A percentile compares a stretch with the other conserved stretches of the same genome.
Conservation (phyloP, 2,329 filamentous ascomycete species). For the Rugonectria rugulosa region DNA sequence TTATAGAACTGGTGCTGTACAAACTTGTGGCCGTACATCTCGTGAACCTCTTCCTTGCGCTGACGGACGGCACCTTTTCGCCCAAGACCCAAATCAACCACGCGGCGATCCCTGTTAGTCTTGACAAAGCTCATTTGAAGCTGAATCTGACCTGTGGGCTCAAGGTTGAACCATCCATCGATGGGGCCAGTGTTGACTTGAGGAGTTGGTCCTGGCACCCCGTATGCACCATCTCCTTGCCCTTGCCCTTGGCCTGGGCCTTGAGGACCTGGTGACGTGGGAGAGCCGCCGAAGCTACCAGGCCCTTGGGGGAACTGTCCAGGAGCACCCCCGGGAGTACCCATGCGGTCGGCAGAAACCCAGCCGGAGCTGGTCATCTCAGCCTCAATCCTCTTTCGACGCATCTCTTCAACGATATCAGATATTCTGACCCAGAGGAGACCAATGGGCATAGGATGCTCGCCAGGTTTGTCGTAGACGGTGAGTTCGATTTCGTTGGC, state of each 20-base stretch:
- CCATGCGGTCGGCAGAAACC: slow-evolving; percentile 98
- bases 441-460: slow-evolving; percentile 90
- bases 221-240: slow-evolving; percentile 42
- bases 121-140: slow-evolving; percentile 92
- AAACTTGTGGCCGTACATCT: slow-evolving; percentile 99
- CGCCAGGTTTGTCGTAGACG: slow-evolving; percentile 93
- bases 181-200: slow-evolving; percentile 69
- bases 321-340: slow-evolving; percentile 57
- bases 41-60: slow-evolving; percentile 96
- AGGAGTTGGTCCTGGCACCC: slow-evolving; percentile 52
- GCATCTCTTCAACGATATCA: slow-evolving; percentile 96
- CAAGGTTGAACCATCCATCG: slow-evolving; percentile 96
- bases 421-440: slow-evolving; percentile 97
- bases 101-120: slow-evolving; percentile 81
- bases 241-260: slow-evolving; percentile 32
- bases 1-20: slow-evolving; percentile 99
- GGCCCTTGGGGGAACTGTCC: slow-evolving; percentile 65
- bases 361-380: slow-evolving; percentile 95
- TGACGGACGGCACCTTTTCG: slow-evolving; percentile 96
- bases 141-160: slow-evolving; percentile 92
- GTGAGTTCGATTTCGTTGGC: slow-evolving; percentile 98
- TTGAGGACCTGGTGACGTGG: slow-evolving; percentile 51
- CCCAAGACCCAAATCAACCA: slow-evolving; percentile 87
- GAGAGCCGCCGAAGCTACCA: slow-evolving; percentile 52
- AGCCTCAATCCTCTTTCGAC: slow-evolving; percentile 94